phyloP scores from a whole-genome alignment of 202 grass and related monocot genomes.

The Hordeum pubiflorum region DNA sequence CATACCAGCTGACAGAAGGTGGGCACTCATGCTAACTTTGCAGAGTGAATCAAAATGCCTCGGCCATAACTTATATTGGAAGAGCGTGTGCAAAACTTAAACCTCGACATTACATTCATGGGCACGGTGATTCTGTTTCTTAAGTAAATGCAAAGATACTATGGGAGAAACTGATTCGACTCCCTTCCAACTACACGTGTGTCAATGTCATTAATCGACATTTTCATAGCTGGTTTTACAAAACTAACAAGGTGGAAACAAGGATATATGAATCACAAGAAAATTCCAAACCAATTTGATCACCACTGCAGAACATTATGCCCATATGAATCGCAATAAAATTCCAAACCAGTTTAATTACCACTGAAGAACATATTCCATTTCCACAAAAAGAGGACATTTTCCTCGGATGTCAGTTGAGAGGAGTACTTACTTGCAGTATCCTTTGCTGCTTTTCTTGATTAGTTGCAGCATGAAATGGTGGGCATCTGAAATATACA shows the following conservation, averaged over 20 bases:
- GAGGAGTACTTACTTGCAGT: slow-evolving; percentile 43
- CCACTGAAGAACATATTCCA: neutral
- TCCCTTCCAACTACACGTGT: neutral
- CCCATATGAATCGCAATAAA: neutral
- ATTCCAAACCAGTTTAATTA: neutral
- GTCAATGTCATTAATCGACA: neutral
- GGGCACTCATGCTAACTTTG: neutral
- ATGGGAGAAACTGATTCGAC: neutral
- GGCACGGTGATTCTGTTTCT: neutral
- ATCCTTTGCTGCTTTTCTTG: slow-evolving; percentile 61
- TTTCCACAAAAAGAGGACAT: neutral
- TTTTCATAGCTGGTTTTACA: neutral
- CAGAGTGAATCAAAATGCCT: neutral
- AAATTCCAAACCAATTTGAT: neutral
- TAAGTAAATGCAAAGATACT: neutral
- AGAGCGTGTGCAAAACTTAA: neutral
- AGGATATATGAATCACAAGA: no score
- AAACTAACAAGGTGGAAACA: neutral
- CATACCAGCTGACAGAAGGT: neutral
- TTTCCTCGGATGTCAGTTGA: neutral
- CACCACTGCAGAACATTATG: neutral
- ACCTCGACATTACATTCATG: neutral
- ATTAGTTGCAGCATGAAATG: slow-evolving; percentile 61
- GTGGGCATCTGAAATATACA: slow-evolving; percentile 46
- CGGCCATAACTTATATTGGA: neutral